phyloP scores from a whole-genome alignment of 805 yeast species.

The Wickerhamiella vanderwaltii region DNA sequence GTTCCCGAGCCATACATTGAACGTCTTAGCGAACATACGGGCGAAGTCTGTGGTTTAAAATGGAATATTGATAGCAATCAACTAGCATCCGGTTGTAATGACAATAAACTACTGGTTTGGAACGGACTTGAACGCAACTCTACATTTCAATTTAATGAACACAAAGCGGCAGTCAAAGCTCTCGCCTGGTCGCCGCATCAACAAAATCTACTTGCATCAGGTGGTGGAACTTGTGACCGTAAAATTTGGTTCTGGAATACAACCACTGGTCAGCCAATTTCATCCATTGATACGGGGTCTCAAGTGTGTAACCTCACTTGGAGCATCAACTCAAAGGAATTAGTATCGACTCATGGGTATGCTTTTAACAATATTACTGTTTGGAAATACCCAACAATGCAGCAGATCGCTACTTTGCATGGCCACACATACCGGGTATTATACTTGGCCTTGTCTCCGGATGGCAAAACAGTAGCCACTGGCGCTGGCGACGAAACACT shows the following conservation, averaged over 20 bases:
- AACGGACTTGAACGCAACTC: constrained; percentile 65
- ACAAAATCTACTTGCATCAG: constrained; percentile 82
- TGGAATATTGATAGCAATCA: constrained; percentile 91
- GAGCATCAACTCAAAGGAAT: constrained; percentile 84
- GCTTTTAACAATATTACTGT: constrained; percentile 79
- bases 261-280: constrained; percentile 54
- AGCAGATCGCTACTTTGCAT: constrained; percentile 82
- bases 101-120: constrained; percentile 78
- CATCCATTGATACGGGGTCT: constrained; percentile 87
- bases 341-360: constrained; percentile 91
- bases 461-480: constrained; percentile 91
- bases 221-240: constrained; percentile 95
- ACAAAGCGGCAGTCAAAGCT: constrained; percentile 92
- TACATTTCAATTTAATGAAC: constrained; percentile 61
- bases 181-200: constrained; percentile 97
- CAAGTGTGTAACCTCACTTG: constrained; percentile 91
- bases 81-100: constrained; percentile 92
- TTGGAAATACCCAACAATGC: constrained; percentile 90
- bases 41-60: constrained; percentile 90
- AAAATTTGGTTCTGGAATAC: constrained; percentile 89
- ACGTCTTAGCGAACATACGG: constrained; percentile 63
- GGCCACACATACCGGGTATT: constrained; percentile 91
- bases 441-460: constrained; percentile 82
- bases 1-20: constrained; percentile 70
- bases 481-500: constrained; percentile 98